Conservation (phyloP, 108 stramenopile genomes). For the Cyclostephanos invisitatus region DNA sequence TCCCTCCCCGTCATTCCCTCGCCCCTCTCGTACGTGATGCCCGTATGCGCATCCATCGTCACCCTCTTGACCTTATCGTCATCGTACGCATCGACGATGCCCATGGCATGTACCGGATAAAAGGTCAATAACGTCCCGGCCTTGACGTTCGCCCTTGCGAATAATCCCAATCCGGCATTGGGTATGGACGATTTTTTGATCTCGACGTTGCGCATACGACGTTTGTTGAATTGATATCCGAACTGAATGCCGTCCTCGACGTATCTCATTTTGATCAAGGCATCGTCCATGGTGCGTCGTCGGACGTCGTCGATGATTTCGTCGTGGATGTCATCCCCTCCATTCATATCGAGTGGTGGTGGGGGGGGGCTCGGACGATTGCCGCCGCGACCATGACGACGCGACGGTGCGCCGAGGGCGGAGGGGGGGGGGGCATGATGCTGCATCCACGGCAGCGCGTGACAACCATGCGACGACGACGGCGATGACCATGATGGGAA, state of each 20-base stretch:
- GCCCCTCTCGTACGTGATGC: not conserved
- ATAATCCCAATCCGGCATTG: slow-evolving; percentile 14
- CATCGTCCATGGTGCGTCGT: not conserved
- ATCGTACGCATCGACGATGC: slow-evolving; percentile 36
- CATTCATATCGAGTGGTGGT: no score
- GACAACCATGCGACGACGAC: no score
- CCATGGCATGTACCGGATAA: slow-evolving; percentile 54
- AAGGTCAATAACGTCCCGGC: slow-evolving; percentile 51
- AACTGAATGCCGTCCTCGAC: not conserved
- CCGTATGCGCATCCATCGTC: not conserved
- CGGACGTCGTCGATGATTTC: not conserved
- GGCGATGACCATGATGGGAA: no score
- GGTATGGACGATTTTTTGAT: slow-evolving; percentile 6
- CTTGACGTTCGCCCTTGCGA: slow-evolving; percentile 55
- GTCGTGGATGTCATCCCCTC: slow-evolving; percentile 3
- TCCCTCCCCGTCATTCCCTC: not conserved
- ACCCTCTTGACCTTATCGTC: not conserved
- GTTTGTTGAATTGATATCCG: not conserved
- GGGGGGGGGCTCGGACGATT: no score
- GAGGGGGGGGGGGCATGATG: no score
- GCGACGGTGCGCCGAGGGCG: no score
- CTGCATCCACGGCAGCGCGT: no score
- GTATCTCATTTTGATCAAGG: not conserved
- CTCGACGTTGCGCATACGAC: not conserved
- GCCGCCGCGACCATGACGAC: no score